phyloP scores from a whole-genome alignment of 1,139 yeast genomes.

The Yamadazyma blattariae region DNA sequence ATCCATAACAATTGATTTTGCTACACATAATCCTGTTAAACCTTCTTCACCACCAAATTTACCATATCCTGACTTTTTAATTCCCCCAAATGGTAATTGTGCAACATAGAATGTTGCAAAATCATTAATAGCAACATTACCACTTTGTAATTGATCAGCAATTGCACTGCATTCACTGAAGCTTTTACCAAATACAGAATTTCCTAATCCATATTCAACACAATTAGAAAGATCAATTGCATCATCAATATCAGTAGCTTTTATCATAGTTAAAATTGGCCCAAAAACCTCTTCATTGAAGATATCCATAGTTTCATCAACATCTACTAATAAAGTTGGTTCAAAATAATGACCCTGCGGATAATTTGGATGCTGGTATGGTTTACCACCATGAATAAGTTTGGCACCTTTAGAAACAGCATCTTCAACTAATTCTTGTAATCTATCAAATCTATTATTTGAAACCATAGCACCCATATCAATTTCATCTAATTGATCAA shows the following conservation, averaged over 20 bases:
- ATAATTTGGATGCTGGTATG: conserved; percentile 81
- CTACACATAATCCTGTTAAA: conserved; percentile 78
- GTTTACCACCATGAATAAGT: conserved; percentile 74
- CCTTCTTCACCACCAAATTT: conserved; percentile 98
- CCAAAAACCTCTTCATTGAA: conserved; percentile 93
- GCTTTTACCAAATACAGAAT: conserved; percentile 76
- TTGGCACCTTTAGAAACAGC: conserved; percentile 84
- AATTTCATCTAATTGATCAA: conserved; percentile 83
- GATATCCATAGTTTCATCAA: conserved; percentile 71
- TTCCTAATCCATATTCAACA: conserved; percentile 89
- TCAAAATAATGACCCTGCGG: conserved; percentile 93
- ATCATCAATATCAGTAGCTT: conserved; percentile 61
- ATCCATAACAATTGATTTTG: conserved; percentile 85
- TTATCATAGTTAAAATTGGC: conserved; percentile 77
- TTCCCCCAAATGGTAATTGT: conserved; percentile 95
- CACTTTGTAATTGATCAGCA: conserved; percentile 65
- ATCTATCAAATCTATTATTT: conserved; percentile 62
- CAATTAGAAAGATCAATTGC: conserved; percentile 81
- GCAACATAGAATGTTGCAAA: conserved; percentile 95
- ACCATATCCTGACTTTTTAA: conserved; percentile 90
- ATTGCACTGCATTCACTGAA: conserved; percentile 56
- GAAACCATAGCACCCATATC: conserved; percentile 97
- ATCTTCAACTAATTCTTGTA: conserved; percentile 65
- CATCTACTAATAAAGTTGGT: conserved; percentile 85
- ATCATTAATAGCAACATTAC: conserved; percentile 94